Percentiles rank a stretch among this genome's conserved stretches.
Conservation (phyloP, 345 rosid genomes). For the Corymbia maculata region DNA sequence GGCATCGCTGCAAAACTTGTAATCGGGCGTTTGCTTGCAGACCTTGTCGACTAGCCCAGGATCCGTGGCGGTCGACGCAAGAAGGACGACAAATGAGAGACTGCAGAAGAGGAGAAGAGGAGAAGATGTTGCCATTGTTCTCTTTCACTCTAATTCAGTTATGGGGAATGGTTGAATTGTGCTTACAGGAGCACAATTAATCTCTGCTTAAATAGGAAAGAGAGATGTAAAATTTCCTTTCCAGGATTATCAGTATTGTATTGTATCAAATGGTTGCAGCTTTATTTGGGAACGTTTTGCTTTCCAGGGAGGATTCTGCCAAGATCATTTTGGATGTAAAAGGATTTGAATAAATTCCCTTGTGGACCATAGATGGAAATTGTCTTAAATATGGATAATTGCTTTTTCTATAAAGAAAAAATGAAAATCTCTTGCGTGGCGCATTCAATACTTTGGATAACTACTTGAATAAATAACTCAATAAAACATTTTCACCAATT, state of each 20-base stretch:
- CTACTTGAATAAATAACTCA: neutral
- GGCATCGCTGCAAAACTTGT: conserved; percentile 2
- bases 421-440: neutral
- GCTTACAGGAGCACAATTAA: neutral
- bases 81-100: neutral
- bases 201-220: neutral
- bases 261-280: neutral
- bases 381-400: no score
- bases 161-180: neutral
- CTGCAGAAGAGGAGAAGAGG: neutral
- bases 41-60: neutral
- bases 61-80: neutral
- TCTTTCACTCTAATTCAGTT: neutral
- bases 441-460: neutral
- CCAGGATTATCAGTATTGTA: neutral
- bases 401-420: no score
- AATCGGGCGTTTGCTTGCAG: conserved; percentile 10
- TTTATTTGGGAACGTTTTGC: rapidly evolving
- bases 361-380: no score
- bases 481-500: no score
- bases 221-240: neutral
- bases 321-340: neutral
- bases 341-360: neutral
- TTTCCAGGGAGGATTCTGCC: neutral
- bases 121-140: neutral